These are phyloP conservation scores for Nicotiana undulata DNA, from an alignment of 257 asterid species.

Conservation along the genomic window DNA sequence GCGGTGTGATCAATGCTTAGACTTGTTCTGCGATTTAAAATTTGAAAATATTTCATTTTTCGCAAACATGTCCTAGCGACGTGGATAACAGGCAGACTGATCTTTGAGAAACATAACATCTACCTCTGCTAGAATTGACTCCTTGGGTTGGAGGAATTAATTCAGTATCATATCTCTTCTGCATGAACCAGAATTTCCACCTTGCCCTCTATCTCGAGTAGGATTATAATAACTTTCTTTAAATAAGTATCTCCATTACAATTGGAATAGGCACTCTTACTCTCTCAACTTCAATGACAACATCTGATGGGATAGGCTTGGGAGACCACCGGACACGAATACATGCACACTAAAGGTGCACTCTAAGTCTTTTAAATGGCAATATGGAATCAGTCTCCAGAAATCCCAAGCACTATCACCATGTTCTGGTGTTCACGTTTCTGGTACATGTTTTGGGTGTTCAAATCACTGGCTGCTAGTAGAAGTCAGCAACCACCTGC, in stretches of 20 bases:
- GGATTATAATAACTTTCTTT: neutral
- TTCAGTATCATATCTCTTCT: neutral
- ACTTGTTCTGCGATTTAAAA: neutral
- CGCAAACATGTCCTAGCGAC: neutral
- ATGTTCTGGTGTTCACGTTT: neutral
- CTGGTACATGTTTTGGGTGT: neutral
- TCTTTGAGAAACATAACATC: neutral
- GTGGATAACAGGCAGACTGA: neutral
- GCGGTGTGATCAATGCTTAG: neutral
- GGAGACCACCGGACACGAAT: neutral
- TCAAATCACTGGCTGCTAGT: neutral
- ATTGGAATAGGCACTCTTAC: neutral
- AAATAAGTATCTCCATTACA: neutral
- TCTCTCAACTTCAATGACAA: neutral
- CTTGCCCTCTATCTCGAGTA: neutral
- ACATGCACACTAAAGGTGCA: neutral
- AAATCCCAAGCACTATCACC: slow-evolving; percentile 1
- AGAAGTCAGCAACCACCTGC: neutral
- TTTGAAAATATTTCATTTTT: neutral
- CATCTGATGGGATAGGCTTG: neutral
- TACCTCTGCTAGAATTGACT: neutral
- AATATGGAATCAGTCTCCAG: neutral
- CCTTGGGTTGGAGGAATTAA: neutral
- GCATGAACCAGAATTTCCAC: neutral
- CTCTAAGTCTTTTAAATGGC: neutral